Percentiles rank a stretch among this genome's conserved stretches.
phyloP scores from a whole-genome alignment of 768 basidiomycete genomes.

The Pisolithus sp. region DNA sequence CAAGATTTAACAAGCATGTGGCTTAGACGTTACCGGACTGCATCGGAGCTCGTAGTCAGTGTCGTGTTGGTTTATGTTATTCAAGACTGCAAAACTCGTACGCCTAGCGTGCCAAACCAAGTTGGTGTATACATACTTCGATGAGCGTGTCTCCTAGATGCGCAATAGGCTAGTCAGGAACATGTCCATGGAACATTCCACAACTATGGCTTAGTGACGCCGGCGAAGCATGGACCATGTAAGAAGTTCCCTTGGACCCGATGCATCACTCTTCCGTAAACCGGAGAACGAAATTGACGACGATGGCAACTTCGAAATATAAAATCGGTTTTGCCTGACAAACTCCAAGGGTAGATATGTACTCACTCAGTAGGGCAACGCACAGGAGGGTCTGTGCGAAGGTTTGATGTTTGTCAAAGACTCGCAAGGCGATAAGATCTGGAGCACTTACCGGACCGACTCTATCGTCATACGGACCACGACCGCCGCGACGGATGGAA shows the following conservation, averaged over 20 bases:
- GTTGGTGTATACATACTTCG: too few species aligned
- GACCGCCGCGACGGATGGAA: slow-evolving; percentile 84
- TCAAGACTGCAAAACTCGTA: too few species aligned
- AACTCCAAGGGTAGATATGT: neutral
- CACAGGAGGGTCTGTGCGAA: slow-evolving; percentile 69
- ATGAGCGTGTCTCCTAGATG: neutral
- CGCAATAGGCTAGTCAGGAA: slow-evolving; percentile 5
- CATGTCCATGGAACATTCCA: neutral
- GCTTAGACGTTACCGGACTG: too few species aligned
- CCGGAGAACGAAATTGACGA: slow-evolving; percentile 80
- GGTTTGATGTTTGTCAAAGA: slow-evolving; percentile 2
- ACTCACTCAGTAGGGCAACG: slow-evolving; percentile 68
- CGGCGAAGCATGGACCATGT: neutral
- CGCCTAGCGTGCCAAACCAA: too few species aligned
- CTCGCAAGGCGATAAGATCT: slow-evolving; percentile 3
- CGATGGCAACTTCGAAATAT: slow-evolving; percentile 57
- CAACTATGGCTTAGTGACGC: slow-evolving; percentile 12
- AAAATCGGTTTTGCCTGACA: neutral
- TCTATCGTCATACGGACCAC: slow-evolving; percentile 95
- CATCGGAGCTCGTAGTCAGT: too few species aligned
- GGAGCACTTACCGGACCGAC: slow-evolving; percentile 76
- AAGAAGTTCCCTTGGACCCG: neutral
- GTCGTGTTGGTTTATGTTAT: too few species aligned
- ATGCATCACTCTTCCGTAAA: slow-evolving; percentile 42
- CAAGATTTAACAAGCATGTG: too few species aligned